Evolutionary conservation across 176 grass and related monocot species (phyloP).

Genomic region (Cenchrus americanus): DNA sequence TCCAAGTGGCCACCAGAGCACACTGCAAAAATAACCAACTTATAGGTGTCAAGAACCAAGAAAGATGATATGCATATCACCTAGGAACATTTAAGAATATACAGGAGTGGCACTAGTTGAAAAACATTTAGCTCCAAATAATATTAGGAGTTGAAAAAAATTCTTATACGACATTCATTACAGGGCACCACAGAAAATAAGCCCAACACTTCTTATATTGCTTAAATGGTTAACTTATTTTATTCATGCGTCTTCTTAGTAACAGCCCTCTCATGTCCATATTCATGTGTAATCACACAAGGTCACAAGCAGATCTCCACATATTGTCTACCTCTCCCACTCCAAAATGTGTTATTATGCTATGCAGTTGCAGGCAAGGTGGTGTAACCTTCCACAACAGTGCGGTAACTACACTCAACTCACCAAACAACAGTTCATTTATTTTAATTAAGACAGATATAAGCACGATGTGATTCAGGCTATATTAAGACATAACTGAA

Average conservation of each 20-base stretch:
- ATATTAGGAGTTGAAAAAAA: background rate
- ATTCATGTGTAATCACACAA: background rate
- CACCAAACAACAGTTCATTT: background rate
- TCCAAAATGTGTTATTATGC: background rate
- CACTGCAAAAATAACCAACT: constrained; percentile 60
- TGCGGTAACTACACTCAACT: background rate
- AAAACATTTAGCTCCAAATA: background rate
- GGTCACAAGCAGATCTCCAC: background rate
- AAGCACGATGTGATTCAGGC: background rate
- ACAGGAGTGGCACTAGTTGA: background rate
- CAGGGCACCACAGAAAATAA: background rate
- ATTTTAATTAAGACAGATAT: constrained; percentile 1
- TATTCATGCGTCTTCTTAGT: background rate
- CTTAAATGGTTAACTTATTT: background rate
- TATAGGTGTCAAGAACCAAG: constrained; percentile 26
- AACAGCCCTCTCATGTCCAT: constrained; percentile 17
- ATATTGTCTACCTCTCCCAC: background rate
- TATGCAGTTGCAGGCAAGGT: background rate
- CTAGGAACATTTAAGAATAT: constrained; percentile 29
- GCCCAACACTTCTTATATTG: background rate
- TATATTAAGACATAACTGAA: background rate
- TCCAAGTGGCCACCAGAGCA: constrained; percentile 87
- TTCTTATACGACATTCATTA: background rate
- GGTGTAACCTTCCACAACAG: background rate
- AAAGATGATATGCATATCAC: constrained; percentile 26